phyloP scores from a whole-genome alignment of 257 asterid species.

The Forsythia suspensa region DNA sequence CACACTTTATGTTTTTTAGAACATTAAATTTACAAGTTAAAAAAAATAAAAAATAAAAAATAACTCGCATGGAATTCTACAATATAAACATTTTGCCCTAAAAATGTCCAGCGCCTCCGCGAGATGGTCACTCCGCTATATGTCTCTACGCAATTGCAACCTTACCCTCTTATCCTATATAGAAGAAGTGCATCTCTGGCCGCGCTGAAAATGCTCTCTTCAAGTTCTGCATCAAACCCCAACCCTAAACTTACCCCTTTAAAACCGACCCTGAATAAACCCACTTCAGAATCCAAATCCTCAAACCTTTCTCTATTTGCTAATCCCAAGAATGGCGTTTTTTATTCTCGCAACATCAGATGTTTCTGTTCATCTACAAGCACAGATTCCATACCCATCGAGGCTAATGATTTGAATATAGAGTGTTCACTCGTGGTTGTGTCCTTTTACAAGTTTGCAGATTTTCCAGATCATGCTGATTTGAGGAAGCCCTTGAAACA shows the following conservation, averaged over 20 bases:
- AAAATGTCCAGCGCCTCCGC: not conserved
- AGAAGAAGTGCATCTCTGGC: slow-evolving; percentile 36
- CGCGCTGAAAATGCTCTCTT: slow-evolving; percentile 37
- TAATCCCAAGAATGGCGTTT: slow-evolving; percentile 41
- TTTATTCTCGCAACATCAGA: slow-evolving; percentile 27
- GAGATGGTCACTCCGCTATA: slow-evolving; percentile 13
- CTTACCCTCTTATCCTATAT: slow-evolving; percentile 34
- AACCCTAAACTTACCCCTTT: slow-evolving; percentile 22
- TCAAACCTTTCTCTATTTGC: slow-evolving; percentile 25
- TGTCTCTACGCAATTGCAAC: slow-evolving; percentile 38
- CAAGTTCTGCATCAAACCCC: slow-evolving; percentile 38
- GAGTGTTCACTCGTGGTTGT: slow-evolving; percentile 65
- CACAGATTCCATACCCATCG: slow-evolving; percentile 13
- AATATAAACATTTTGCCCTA: not conserved
- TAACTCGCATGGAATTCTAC: too few relatives aligned
- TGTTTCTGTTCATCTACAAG: slow-evolving; percentile 30
- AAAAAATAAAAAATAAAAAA: too few relatives aligned
- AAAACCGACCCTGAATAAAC: slow-evolving; percentile 26
- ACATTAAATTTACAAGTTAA: too few relatives aligned
- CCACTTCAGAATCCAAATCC: slow-evolving; percentile 34
- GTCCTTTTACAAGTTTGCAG: slow-evolving; percentile 81
- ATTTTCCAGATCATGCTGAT: slow-evolving; percentile 75
- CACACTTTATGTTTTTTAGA: too few relatives aligned
- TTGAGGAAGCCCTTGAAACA: slow-evolving; percentile 71
- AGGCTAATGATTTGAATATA: slow-evolving; percentile 1